Evolutionary conservation across 495 filamentous ascomycete genomes (phyloP), one percentile per base, ranked within the genome.

Genomic region (Annulohypoxylon maeteangense): DNA sequence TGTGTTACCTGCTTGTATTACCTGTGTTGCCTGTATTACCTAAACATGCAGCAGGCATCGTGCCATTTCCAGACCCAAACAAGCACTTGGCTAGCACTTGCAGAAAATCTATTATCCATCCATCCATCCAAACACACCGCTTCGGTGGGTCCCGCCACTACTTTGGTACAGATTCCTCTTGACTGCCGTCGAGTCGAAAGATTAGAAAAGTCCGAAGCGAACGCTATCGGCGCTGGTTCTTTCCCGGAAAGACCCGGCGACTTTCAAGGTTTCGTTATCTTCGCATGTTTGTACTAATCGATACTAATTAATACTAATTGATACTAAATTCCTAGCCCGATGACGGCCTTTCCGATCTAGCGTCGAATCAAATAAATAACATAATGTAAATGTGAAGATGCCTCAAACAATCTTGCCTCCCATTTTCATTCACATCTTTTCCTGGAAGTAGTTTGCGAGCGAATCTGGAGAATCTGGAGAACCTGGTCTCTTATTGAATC

Each of bases 241-340:
- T 62, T 51, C 55, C 70, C 70, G 70, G 31, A 73, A 73, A 73
- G 70, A 66, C 65, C 70, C 70, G 70, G 25, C 16, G 6, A 6
- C 7, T 44, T 44, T 20, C 50, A 34, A 51, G 11, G 10, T 51
- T 68, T 61, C 47, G 54, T 73, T 73, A 73, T 73, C 70, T 69
- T 8, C 62, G 56, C 50, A 64, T 44, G 16, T 45, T 57, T 32
- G 36, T 34, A 44, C 54, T 65, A 65, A 53, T 53, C 27, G n/a
- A 29, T 42, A 50, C 36, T n/a, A 40, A 10, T 3, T 29, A 29
- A 3, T 12, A 10, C 45, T 61, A 55, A 45, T 38, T 25, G n/a
- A n/a, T 40, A 42, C 60, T 62, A 68, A 54, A 56, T 50, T 7
- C 32, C 18, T 68, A 59, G 61, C 51, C 70, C 70, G 70, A 73